Base-by-base conservation (phyloP, 1,139 yeast genomes). In the Sugiyamaella xylanicola region DNA sequence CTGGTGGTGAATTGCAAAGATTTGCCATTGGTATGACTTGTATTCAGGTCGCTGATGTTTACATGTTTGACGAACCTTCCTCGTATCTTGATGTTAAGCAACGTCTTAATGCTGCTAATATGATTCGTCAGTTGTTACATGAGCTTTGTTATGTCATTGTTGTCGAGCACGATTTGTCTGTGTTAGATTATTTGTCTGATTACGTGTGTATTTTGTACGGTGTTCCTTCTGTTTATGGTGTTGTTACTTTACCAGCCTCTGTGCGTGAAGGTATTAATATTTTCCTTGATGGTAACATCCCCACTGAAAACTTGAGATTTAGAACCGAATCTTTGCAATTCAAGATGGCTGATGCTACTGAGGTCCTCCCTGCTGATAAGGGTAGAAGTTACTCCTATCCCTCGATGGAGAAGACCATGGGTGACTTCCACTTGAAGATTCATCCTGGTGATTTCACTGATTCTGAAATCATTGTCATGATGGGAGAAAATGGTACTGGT, bases 401-500 rank as follows among this genome's bases (percentile, higher is more conserved):
- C 56, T 65, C 77, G 37, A 87, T 93, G 95, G 69, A 74, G 56
- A 92, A 90, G 80, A 91, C 97, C 50, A 92, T 91, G 80, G 99
- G 99, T 69, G 97, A 91, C 74, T 93, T 93, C 87, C 84, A 82
- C 68, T 81, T 93, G 72, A 77, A 75, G 59, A 86, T 95, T 60
- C 86, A 88, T 69, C 72, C 82, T 45, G 99, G 99, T 76, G 93
- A 87, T 59, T 93, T 92, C 76, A 87, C 96, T 58, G 96, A 93
- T 73, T 89, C 97, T 44, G 99, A 93, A 77, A 93, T 93, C 67
- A 82, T 93, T 70, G 99, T 93, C 58, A 90, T 93, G 97, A 92
- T 93, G 96, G 99, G 99, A 72, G 99, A 93, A 78, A 93, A 93
- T 73, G 99, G 99, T 78, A 93, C 99, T 21, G 99, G 99, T 80